A percentile compares a stretch with the other conserved stretches of the same genome.
phyloP scores from a whole-genome alignment of 257 asterid species.

The Solanum gandarillasii region DNA sequence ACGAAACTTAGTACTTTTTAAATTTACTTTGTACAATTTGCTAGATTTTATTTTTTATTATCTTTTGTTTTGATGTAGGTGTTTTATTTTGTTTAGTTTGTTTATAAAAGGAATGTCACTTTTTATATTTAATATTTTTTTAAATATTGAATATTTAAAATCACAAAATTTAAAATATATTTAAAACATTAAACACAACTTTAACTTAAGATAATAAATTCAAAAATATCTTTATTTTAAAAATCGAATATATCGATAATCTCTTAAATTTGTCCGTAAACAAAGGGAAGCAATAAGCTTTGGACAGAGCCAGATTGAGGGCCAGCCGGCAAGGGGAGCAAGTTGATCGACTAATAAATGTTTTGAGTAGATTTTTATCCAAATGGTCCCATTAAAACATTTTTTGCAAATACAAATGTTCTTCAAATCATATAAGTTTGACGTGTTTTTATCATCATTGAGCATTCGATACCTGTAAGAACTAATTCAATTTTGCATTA shows the following conservation, averaged over 20 bases:
- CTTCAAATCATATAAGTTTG: not conserved
- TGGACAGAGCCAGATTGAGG: not conserved
- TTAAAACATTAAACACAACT: not conserved
- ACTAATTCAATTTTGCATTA: rapidly evolving
- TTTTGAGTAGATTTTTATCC: not conserved
- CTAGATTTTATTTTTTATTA: not conserved
- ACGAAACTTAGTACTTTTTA: not conserved
- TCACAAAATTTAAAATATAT: not conserved
- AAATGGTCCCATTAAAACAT: not conserved
- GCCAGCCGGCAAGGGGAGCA: not conserved
- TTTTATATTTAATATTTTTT: not conserved
- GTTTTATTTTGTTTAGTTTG: not conserved
- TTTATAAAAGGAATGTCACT: not conserved
- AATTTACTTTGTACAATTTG: not conserved
- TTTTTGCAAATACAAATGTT: not conserved
- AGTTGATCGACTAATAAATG: not conserved
- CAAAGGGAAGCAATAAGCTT: not conserved
- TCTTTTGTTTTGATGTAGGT: not conserved
- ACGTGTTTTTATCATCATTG: no score
- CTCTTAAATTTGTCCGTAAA: not conserved
- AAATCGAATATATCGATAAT: rapidly evolving
- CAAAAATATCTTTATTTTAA: not conserved
- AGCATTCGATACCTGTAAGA: not conserved
- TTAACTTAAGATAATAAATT: not conserved
- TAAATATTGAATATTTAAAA: not conserved